Evolutionary conservation across 176 grass and related monocot species (phyloP), one percentile per base, ranked within the genome.

Genomic region (Coix lacrymajobi): DNA sequence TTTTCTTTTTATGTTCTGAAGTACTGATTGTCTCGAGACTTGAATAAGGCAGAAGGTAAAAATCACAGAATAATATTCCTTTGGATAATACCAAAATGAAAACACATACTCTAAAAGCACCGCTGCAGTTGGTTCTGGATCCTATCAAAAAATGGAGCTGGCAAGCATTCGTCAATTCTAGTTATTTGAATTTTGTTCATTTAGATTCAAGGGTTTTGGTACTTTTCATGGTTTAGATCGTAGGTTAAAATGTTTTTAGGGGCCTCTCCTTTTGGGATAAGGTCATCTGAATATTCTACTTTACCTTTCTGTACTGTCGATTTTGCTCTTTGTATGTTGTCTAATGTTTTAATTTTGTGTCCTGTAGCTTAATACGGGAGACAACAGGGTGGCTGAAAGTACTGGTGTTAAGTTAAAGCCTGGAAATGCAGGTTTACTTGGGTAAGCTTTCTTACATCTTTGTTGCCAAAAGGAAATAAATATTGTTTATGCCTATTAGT

Each of bases 381-480:
- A 99, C 75, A 90, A 36, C 30, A 88, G 37, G 48, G 85, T 82
- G 72, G 62, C 52, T 2, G 87, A 90, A 68, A 51, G 79, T 79
- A 75, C 87, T 73, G 83, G 87, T 68, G 75, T 83, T 79, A 89
- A 95, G 74, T 82, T 91, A 66, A 95, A 92, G 38, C 39, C 93
- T 49, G 89, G 89, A 75, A 96, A 94, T 66, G 64, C 87, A 56
- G 54, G 97, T 89, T 87, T 99, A 51, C 91, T 99, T 68, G 85
- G 93, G 97, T 96, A 81, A 93, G 89, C 85, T 77, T 28, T 64
- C 78, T 56, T 62, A 39, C 17, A 11, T 64, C 43, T 26, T 64
- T 36, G 15, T n/a, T 78, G 24, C 12, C 17, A 75, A 75, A 56
- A 69, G 11, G 11, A 34, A 81, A 41, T 19, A 68, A 68, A 79